Percentiles rank a stretch among this genome's conserved stretches.
phyloP scores from a whole-genome alignment of 2,329 filamentous ascomycete species.

The Fusarium mexicanum region DNA sequence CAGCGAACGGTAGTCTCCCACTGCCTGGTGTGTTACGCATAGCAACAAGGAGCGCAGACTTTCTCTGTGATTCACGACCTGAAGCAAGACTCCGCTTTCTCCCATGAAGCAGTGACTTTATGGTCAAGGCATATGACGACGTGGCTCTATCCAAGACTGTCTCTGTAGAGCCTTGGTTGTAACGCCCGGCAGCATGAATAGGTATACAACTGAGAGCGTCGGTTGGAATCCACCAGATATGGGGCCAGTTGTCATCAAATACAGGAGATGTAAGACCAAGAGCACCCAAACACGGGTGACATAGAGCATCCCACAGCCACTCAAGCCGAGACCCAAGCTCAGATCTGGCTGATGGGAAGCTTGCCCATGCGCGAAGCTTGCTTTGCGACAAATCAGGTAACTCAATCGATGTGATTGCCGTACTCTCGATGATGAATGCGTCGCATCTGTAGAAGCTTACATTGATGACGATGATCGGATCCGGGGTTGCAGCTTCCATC shows the following conservation, averaged over 20 bases:
- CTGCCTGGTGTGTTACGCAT: background rate
- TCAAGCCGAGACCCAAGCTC: background rate
- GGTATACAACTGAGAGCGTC: background rate
- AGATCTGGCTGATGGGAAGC: background rate
- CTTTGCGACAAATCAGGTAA: background rate
- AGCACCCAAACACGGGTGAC: fast-evolving
- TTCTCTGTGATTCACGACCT: fast-evolving
- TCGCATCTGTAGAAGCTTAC: background rate
- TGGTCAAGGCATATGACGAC: background rate
- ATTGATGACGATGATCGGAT: background rate
- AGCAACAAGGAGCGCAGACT: fast-evolving
- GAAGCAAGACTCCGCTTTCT: background rate
- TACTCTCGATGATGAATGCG: background rate
- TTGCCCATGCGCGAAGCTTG: background rate
- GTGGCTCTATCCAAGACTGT: background rate
- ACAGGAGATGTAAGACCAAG: background rate
- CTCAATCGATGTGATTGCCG: background rate
- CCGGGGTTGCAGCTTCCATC: background rate
- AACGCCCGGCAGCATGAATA: background rate
- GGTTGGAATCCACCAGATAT: background rate
- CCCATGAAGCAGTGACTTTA: background rate
- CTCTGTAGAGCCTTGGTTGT: background rate
- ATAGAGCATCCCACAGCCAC: background rate
- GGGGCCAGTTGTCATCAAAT: too few relatives aligned
- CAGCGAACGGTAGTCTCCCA: fast-evolving